These are phyloP conservation scores for Xylariaceae sp. DNA, from an alignment of 2,329 filamentous ascomycete species.

Conservation along the genomic window DNA sequence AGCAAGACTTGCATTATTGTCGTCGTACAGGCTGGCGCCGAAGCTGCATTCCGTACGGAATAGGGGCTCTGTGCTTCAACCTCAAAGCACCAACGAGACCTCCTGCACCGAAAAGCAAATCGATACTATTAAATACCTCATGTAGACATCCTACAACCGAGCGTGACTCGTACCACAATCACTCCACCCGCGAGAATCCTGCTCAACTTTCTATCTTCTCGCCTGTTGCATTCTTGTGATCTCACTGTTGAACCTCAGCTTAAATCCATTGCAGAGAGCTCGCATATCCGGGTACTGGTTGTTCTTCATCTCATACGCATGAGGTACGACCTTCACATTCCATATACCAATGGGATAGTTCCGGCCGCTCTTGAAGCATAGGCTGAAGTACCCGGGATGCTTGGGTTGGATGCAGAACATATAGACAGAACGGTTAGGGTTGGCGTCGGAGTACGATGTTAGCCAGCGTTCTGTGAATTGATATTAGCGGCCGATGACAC, in stretches of 20 bases:
- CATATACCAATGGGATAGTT: constrained; percentile 68
- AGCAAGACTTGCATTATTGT: background rate
- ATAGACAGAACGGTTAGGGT: constrained; percentile 88
- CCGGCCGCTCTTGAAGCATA: constrained; percentile 91
- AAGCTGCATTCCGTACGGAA: too few species aligned
- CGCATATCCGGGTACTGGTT: constrained; percentile 92
- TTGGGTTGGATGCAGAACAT: constrained; percentile 92
- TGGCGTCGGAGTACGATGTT: constrained; percentile 90
- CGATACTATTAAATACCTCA: too few species aligned
- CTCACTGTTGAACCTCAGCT: constrained; percentile 66
- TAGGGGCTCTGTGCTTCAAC: background rate
- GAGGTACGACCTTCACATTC: constrained; percentile 85
- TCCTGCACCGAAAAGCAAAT: too few species aligned
- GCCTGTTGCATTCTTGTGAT: constrained; percentile 55
- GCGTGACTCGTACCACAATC: background rate
- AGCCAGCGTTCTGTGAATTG: constrained; percentile 78
- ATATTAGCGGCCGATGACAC: constrained; percentile 20
- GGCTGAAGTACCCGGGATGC: constrained; percentile 88
- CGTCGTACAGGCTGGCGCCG: too few species aligned
- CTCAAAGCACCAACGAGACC: background rate
- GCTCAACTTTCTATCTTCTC: constrained; percentile 18
- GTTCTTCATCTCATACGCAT: constrained; percentile 86
- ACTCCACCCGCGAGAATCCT: background rate
- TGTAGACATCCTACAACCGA: background rate
- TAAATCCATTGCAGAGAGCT: constrained; percentile 95